Evolutionary conservation across 768 basidiomycete species (phyloP).

Genomic region (Kwoniella sp.): DNA sequence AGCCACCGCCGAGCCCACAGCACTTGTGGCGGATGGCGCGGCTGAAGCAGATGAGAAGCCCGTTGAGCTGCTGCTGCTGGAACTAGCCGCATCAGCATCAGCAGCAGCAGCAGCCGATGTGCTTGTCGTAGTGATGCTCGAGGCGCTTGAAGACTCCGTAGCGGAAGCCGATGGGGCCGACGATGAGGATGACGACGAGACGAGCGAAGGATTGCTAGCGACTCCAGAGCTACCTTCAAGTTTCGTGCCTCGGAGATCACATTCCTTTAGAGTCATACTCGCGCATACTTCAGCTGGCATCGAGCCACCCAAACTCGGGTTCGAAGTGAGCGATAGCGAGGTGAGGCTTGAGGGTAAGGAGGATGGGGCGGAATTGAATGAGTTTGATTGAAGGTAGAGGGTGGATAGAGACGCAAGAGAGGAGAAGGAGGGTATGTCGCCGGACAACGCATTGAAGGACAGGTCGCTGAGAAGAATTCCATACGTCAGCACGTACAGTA

Average conservation of each 20-base stretch:
- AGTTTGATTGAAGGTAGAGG: constrained; percentile 52
- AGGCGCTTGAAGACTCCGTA: not conserved
- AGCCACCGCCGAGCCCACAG: not conserved
- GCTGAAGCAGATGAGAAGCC: not conserved
- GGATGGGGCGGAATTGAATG: constrained; percentile 40
- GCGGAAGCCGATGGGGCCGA: not conserved
- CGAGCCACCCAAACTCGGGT: constrained; percentile 44
- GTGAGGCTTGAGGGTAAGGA: constrained; percentile 47
- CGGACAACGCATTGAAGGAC: constrained; percentile 52
- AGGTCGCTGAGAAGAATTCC: constrained; percentile 41
- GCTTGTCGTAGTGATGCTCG: not conserved
- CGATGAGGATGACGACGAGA: not conserved
- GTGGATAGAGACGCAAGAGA: constrained; percentile 39
- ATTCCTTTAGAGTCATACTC: constrained; percentile 35
- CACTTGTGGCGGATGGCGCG: not conserved
- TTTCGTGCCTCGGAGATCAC: constrained; percentile 49
- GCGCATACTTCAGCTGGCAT: constrained; percentile 46
- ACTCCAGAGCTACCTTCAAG: constrained; percentile 14
- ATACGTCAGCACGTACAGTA: not conserved
- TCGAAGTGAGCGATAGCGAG: constrained; percentile 48
- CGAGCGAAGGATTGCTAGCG: not conserved
- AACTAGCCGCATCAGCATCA: not conserved
- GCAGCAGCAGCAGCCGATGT: not conserved
- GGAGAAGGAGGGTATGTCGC: constrained; percentile 42
- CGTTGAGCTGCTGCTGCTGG: not conserved